Percentiles rank a stretch among this genome's conserved stretches.
Evolutionary conservation across 352 stramenopile genomes (phyloP).

Genomic region (Hyaloperonospora brassicae): DNA sequence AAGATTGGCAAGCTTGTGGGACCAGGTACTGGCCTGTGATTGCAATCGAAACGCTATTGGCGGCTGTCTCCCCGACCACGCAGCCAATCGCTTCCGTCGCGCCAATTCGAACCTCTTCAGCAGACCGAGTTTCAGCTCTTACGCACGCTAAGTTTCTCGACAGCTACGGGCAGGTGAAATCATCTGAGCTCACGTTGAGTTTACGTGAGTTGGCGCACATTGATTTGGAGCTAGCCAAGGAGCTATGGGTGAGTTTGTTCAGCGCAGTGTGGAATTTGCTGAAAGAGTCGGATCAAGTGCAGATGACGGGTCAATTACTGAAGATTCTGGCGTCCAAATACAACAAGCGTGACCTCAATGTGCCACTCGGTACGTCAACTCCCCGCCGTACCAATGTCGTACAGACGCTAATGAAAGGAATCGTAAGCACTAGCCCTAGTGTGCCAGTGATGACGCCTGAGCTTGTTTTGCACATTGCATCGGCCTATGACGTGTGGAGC

Average conservation of each 20-base stretch:
- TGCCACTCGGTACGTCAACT: constrained; percentile 40
- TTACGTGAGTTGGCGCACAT: constrained; percentile 71
- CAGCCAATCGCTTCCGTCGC: constrained; percentile 14
- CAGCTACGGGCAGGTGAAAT: constrained; percentile 24
- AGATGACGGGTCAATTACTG: constrained; percentile 52
- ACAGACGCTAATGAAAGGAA: constrained; percentile 74
- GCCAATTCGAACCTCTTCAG: background rate
- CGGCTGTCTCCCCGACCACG: constrained; percentile 26
- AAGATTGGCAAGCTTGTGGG: constrained; percentile 84
- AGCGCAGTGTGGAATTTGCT: constrained; percentile 46
- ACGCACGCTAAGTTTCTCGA: constrained; percentile 25
- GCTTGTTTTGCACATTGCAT: constrained; percentile 73
- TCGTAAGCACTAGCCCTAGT: constrained; percentile 46
- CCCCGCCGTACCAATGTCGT: constrained; percentile 73
- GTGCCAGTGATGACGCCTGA: constrained; percentile 75
- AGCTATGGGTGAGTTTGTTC: constrained; percentile 79
- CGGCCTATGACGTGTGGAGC: constrained; percentile 80
- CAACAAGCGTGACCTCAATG: constrained; percentile 79
- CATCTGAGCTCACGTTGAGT: constrained; percentile 37
- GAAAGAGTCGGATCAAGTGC: constrained; percentile 38
- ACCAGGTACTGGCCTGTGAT: constrained; percentile 80
- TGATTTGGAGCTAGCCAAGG: constrained; percentile 76
- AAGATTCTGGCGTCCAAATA: constrained; percentile 83
- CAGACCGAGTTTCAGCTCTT: constrained; percentile 4
- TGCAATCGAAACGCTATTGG: constrained; percentile 64